These are phyloP conservation scores for Rhizopogon salebrosus DNA, from an alignment of 768 basidiomycete species.

Conservation along the genomic window DNA sequence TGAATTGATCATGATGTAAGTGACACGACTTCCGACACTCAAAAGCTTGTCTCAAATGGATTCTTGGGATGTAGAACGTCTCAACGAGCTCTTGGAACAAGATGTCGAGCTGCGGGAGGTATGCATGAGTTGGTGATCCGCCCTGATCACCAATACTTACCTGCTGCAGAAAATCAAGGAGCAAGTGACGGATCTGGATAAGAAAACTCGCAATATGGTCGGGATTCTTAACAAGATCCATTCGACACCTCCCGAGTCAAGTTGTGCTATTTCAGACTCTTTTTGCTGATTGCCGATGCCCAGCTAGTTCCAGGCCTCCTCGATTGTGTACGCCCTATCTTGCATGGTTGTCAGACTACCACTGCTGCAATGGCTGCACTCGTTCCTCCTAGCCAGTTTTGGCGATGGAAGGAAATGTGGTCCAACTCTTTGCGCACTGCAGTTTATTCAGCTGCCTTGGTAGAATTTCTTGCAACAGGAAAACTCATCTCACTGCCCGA, in stretches of 20 bases:
- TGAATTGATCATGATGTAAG: too few species aligned
- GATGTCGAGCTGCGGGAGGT: conserved; percentile 68
- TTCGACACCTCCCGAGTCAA: conserved; percentile 55
- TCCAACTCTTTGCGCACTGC: conserved; percentile 60
- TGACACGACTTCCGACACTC: not conserved
- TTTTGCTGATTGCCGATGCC: conserved; percentile 9
- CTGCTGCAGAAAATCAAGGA: conserved; percentile 70
- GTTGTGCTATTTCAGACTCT: conserved; percentile 34
- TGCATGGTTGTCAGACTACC: conserved; percentile 50
- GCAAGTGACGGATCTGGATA: conserved; percentile 69
- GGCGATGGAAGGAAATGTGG: conserved; percentile 87
- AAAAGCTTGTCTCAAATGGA: conserved; percentile 42
- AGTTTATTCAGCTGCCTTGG: conserved; percentile 60
- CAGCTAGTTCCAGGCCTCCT: conserved; percentile 55
- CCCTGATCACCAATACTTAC: conserved; percentile 1
- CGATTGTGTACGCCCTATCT: conserved; percentile 48
- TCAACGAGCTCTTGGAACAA: conserved; percentile 56
- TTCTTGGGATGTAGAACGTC: conserved; percentile 43
- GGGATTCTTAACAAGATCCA: conserved; percentile 78
- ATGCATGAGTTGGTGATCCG: conserved; percentile 10
- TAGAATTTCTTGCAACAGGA: conserved; percentile 58
- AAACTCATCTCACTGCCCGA: conserved; percentile 52
- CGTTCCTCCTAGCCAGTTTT: conserved; percentile 69
- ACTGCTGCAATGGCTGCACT: conserved; percentile 48
- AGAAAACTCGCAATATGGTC: conserved; percentile 65